Evolutionary conservation across 805 yeast genomes (phyloP).

Genomic region (Scheffersomyces ergatensis): DNA sequence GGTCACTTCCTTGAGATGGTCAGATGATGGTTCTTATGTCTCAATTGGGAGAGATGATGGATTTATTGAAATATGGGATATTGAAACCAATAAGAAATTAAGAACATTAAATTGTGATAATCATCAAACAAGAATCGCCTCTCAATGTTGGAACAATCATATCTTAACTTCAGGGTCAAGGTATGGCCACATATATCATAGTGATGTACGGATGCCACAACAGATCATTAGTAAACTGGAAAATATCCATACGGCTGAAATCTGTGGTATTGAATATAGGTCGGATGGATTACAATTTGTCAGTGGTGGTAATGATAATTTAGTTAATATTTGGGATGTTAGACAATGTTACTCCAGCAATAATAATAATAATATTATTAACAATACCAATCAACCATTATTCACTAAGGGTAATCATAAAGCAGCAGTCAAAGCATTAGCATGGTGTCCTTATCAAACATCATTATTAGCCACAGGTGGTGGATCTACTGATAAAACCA

Average conservation of each 20-base stretch:
- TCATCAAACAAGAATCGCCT: constrained; percentile 66
- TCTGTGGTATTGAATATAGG: constrained; percentile 89
- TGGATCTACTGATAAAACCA: constrained; percentile 83
- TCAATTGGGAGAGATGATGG: constrained; percentile 87
- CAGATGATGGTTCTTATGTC: constrained; percentile 83
- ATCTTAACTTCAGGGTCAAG: constrained; percentile 83
- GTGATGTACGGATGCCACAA: constrained; percentile 82
- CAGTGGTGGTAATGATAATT: constrained; percentile 91
- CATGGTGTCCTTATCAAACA: constrained; percentile 89
- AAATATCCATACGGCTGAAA: constrained; percentile 71
- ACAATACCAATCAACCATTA: constrained; percentile 48
- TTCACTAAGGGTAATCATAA: constrained; percentile 77
- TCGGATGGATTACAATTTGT: constrained; percentile 82
- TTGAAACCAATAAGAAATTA: constrained; percentile 67
- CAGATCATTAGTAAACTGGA: constrained; percentile 63
- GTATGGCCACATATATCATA: constrained; percentile 78
- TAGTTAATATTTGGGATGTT: constrained; percentile 92
- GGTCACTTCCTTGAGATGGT: constrained; percentile 82
- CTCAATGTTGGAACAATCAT: constrained; percentile 83
- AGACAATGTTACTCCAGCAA: constrained; percentile 32
- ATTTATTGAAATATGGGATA: constrained; percentile 88
- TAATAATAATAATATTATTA: no score
- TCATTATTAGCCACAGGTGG: constrained; percentile 95
- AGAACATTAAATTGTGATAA: constrained; percentile 76
- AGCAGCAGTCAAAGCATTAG: constrained; percentile 93